Evolutionary conservation across 805 yeast genomes (phyloP), one percentile per base, ranked within the genome.

Genomic region (Kluyveromyces lactis): DNA sequence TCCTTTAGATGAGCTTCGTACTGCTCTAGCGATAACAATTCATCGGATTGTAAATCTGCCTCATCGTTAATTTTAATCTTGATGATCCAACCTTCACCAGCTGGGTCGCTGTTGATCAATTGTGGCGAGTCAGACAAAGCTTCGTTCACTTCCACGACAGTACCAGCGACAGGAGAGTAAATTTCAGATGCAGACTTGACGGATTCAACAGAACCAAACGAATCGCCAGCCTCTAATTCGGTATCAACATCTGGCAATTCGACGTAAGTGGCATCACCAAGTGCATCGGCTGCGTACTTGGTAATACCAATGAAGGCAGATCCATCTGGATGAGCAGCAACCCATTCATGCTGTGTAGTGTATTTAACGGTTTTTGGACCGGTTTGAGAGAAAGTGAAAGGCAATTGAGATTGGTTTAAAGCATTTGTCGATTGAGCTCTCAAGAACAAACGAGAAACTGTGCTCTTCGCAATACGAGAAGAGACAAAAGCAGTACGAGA

Each of bases 111-210:
- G 66, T 89, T 90, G 54, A 92, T 76, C 52, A 86, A 67, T 42
- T 77, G 79, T 26, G 98, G 97, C 44, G 71, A 67, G 37, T 73
- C 75, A 46, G 75, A 81, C 50, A 92, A 71, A 18, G 56, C 61
- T 27, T 67, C 72, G 66, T 92, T 92, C 48, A 77, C 75, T 49
- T 79, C 95, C 36, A 78, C 45, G 27, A 92, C 69, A 49, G 73
- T 81, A 36, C 95, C 96, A 12, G 71, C 64, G 21, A 86, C 82
- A 38, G 98, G 98, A 15, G 87, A 68, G 64, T 89, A 90, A 46
- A 92, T 81, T 57, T 92, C 98, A 48, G 86, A 75, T 19, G 98
- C 97, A 34, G 89, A 77, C 67, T 92, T 92, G 54, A 92, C 98
- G 31, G 87, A 76, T 66, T 92, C 98, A 30, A 92, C 94, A 24